A percentile compares a stretch with the other conserved stretches of the same genome.
phyloP scores from a whole-genome alignment of 371 early-diverging fungal genomes.

The Mortierella polycephala region DNA sequence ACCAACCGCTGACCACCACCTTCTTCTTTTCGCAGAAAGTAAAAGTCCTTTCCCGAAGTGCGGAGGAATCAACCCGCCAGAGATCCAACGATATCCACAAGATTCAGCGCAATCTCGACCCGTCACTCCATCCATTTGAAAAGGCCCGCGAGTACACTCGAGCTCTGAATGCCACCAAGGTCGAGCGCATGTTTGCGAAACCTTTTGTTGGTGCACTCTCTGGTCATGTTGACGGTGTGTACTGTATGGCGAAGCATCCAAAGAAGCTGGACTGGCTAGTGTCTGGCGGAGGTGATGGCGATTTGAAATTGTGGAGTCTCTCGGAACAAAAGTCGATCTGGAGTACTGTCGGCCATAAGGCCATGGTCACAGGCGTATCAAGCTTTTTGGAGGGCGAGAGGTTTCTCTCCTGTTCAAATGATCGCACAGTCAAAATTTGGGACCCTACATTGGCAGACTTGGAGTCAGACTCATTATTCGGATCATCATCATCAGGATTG shows the following conservation, averaged over 20 bases:
- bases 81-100: conserved; percentile 88
- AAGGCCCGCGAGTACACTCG: conserved; percentile 97
- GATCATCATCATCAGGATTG: too few species aligned
- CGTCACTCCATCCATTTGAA: conserved; percentile 94
- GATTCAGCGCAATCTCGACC: conserved; percentile 94
- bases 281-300: conserved; percentile 96
- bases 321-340: conserved; percentile 77
- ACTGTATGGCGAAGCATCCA: conserved; percentile 93
- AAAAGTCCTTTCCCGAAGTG: conserved; percentile 87
- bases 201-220: conserved; percentile 94
- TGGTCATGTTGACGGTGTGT: conserved; percentile 98
- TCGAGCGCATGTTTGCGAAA: conserved; percentile 98
- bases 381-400: conserved; percentile 70
- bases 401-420: conserved; percentile 89
- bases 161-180: conserved; percentile 96
- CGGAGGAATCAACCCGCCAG: conserved; percentile 84
- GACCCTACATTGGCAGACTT: conserved; percentile 50
- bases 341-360: conserved; percentile 81
- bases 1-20: neutral
- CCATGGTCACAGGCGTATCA: conserved; percentile 85
- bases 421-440: conserved; percentile 93
- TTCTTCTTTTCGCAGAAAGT: conserved; percentile 74
- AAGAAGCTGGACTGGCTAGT: conserved; percentile 80
- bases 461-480: neutral
- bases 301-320: conserved; percentile 88